Percentiles rank a stretch among this genome's conserved stretches.
phyloP scores from a whole-genome alignment of 768 basidiomycete genomes.

The Pleurotus tuoliensis region DNA sequence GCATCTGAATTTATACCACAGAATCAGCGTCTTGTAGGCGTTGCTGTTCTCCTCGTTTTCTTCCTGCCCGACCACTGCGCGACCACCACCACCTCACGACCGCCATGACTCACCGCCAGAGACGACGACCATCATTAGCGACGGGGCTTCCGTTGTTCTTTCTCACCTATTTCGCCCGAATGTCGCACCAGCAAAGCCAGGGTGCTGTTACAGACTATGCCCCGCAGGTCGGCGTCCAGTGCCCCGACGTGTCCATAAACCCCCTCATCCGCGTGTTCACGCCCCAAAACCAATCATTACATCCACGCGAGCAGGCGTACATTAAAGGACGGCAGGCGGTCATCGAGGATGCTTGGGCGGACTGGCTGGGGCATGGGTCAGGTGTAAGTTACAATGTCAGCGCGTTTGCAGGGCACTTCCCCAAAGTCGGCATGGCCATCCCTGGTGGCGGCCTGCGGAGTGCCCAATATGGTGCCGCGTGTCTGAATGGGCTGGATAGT shows the following conservation, averaged over 20 bases:
- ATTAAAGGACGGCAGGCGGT: conserved; percentile 37
- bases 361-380: conserved; percentile 57
- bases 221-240: conserved; percentile 42
- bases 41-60: background rate
- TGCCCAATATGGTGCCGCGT: conserved; percentile 61
- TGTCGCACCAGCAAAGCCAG: conserved; percentile 18
- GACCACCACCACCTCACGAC: background rate
- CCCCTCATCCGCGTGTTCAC: conserved; percentile 50
- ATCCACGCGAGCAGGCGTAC: conserved; percentile 46
- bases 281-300: conserved; percentile 46
- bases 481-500: conserved; percentile 55
- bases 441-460: conserved; percentile 72
- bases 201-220: conserved; percentile 46
- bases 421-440: conserved; percentile 59
- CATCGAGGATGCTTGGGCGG: conserved; percentile 47
- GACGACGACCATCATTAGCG: conserved; percentile 7
- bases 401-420: conserved; percentile 35
- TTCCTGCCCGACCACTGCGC: background rate
- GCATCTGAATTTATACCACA: background rate
- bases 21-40: background rate
- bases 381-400: conserved; percentile 49
- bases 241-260: conserved; percentile 43
- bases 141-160: conserved; percentile 11
- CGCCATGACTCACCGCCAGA: background rate
- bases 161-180: conserved; percentile 8